These are phyloP conservation scores for Abortiporus biennis DNA, from an alignment of 1,284 basidiomycete species.

Conservation along the genomic window DNA sequence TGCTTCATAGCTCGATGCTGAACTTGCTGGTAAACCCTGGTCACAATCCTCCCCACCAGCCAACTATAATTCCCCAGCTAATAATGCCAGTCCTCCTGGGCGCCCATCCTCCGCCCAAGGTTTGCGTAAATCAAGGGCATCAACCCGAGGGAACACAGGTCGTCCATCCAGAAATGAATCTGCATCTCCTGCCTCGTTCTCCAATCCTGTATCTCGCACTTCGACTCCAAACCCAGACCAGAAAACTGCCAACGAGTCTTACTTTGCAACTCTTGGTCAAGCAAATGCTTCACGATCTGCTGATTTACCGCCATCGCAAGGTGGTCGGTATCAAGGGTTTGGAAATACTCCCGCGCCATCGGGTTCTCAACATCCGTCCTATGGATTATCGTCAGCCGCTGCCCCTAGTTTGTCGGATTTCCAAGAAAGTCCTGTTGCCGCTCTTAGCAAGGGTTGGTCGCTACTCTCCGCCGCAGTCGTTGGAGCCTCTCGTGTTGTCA, in stretches of 20 bases:
- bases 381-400: conserved; percentile 61
- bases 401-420: conserved; percentile 70
- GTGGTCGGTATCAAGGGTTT: conserved; percentile 81
- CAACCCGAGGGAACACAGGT: conserved; percentile 43
- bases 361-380: conserved; percentile 49
- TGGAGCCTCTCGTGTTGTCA: conserved; percentile 68
- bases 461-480: conserved; percentile 70
- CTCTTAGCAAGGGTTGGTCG: conserved; percentile 82
- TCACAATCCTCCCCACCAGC: conserved; percentile 59
- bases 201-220: conserved; percentile 32
- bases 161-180: conserved; percentile 45
- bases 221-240: conserved; percentile 40
- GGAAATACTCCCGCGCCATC: conserved; percentile 60
- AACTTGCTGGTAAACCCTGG: conserved; percentile 68
- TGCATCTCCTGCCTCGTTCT: conserved; percentile 42
- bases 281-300: conserved; percentile 65
- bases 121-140: conserved; percentile 71
- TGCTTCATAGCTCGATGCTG: conserved; percentile 55
- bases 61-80: conserved; percentile 26
- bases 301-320: conserved; percentile 78
- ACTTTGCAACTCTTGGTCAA: conserved; percentile 68
- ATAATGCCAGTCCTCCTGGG: conserved; percentile 34
- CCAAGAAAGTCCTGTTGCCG: conserved; percentile 72
- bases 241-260: conserved; percentile 71
- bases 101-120: conserved; percentile 65